A percentile compares a stretch with the other conserved stretches of the same genome.
Conservation (phyloP, 78 protist genomes). For the Cavenderia fasciculata region DNA sequence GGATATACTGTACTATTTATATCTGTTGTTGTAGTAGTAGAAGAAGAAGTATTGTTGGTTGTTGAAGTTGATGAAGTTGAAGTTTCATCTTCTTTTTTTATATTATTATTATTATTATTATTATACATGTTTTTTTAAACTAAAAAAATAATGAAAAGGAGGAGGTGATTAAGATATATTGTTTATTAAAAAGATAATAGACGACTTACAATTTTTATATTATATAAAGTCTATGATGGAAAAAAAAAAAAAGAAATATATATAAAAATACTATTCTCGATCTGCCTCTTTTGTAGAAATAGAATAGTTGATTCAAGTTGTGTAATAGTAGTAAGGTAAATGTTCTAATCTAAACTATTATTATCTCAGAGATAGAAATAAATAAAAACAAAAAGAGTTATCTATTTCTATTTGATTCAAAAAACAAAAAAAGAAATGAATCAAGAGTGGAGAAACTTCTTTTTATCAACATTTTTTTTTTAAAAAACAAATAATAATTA, state of each 20-base stretch:
- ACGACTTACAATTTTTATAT: not conserved
- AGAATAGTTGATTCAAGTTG: slow-evolving; percentile 2
- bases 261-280: not conserved
- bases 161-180: not conserved
- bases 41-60: not conserved
- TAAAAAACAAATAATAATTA: too few species aligned
- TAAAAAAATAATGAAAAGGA: not conserved
- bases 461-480: too few species aligned
- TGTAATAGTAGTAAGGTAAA: too few species aligned
- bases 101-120: not conserved
- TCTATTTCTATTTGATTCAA: too few species aligned
- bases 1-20: slow-evolving; percentile 9
- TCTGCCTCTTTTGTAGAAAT: not conserved
- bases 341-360: too few species aligned
- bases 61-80: not conserved
- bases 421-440: too few species aligned
- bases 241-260: too few species aligned
- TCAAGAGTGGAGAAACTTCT: too few species aligned
- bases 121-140: not conserved
- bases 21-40: not conserved
- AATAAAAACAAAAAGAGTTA: too few species aligned
- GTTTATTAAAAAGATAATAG: not conserved
- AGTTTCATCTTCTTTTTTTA: not conserved
- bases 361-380: too few species aligned
- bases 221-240: too few species aligned